A percentile compares a stretch with the other conserved stretches of the same genome.
Conservation (phyloP, 2,329 filamentous ascomycete species). For the Colletotrichum filicis region DNA sequence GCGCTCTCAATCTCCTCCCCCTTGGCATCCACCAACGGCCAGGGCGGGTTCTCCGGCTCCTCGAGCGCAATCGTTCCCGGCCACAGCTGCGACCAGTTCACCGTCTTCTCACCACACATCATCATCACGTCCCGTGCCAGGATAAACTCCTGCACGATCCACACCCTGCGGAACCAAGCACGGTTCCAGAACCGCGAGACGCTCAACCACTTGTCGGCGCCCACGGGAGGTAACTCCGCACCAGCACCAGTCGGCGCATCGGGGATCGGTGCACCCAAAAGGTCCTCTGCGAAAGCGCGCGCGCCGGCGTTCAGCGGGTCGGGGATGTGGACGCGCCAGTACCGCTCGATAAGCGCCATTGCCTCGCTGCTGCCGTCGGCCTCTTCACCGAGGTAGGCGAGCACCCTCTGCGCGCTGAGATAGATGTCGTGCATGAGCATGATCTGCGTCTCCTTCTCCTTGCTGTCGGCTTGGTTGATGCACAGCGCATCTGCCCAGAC, state of each 20-base stretch:
- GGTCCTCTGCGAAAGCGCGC: slow-evolving; percentile 21
- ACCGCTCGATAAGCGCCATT: slow-evolving; percentile 26
- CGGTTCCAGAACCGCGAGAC: slow-evolving; percentile 35
- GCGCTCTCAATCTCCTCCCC: slow-evolving; percentile 27
- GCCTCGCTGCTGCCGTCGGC: slow-evolving; percentile 29
- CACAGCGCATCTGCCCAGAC: slow-evolving; percentile 39
- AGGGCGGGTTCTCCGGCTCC: slow-evolving; percentile 30
- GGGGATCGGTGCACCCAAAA: slow-evolving; percentile 8
- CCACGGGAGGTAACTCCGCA: slow-evolving; percentile 19
- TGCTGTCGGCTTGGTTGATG: slow-evolving; percentile 36
- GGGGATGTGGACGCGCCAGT: slow-evolving; percentile 28
- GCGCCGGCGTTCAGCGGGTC: slow-evolving; percentile 28
- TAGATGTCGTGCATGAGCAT: slow-evolving; percentile 38
- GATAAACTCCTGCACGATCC: slow-evolving; percentile 43
- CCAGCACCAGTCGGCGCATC: slow-evolving; percentile 15
- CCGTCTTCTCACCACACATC: slow-evolving; percentile 39
- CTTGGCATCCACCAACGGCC: slow-evolving; percentile 23
- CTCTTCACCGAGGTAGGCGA: slow-evolving; percentile 43
- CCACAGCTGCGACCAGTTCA: slow-evolving; percentile 25
- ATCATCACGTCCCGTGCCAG: slow-evolving; percentile 37
- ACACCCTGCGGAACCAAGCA: slow-evolving; percentile 42
- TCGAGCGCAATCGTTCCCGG: slow-evolving; percentile 30
- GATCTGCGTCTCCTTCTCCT: slow-evolving; percentile 36
- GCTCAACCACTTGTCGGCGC: slow-evolving; percentile 21
- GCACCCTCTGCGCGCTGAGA: slow-evolving; percentile 35